These are phyloP conservation scores for Prunella vulgaris DNA, from an alignment of 257 asterid genomes.

Conservation along the genomic window DNA sequence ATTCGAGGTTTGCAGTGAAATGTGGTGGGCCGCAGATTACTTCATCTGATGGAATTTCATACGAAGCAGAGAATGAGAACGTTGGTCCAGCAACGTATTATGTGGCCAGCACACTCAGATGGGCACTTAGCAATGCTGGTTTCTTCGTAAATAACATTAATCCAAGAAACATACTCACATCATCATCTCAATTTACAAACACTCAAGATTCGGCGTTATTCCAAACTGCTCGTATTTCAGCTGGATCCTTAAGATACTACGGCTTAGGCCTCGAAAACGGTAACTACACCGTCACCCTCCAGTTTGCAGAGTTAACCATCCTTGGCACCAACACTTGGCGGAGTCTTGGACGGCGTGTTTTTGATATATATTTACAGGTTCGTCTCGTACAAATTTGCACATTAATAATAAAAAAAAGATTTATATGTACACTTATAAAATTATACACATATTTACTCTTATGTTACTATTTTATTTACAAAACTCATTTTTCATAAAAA, in stretches of 20 bases:
- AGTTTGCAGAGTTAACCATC: conserved; percentile 56
- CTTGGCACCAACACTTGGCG: conserved; percentile 39
- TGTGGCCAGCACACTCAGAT: conserved; percentile 34
- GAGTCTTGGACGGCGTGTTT: conserved; percentile 67
- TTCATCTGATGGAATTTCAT: conserved; percentile 32
- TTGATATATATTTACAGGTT: conserved; percentile 79
- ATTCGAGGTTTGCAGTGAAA: conserved; percentile 59
- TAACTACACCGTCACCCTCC: conserved; percentile 60
- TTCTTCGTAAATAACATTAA: conserved; percentile 23
- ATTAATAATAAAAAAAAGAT: too few relatives aligned
- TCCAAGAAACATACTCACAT: conserved; percentile 26
- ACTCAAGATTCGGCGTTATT: conserved; percentile 61
- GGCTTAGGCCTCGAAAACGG: conserved; percentile 84
- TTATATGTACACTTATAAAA: too few relatives aligned
- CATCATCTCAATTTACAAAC: conserved; percentile 42
- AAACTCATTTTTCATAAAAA: too few relatives aligned
- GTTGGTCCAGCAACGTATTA: conserved; percentile 71
- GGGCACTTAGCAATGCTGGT: conserved; percentile 83
- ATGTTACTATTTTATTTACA: too few relatives aligned
- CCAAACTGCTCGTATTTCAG: conserved; percentile 60
- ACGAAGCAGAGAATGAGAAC: conserved; percentile 46
- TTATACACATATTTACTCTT: too few relatives aligned
- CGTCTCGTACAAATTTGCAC: too few relatives aligned
- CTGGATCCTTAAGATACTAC: conserved; percentile 82
- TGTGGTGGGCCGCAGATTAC: conserved; percentile 58